A percentile compares a stretch with the other conserved stretches of the same genome.
phyloP scores from a whole-genome alignment of 2,329 filamentous ascomycete genomes.

The Sporothrix brasiliensis region DNA sequence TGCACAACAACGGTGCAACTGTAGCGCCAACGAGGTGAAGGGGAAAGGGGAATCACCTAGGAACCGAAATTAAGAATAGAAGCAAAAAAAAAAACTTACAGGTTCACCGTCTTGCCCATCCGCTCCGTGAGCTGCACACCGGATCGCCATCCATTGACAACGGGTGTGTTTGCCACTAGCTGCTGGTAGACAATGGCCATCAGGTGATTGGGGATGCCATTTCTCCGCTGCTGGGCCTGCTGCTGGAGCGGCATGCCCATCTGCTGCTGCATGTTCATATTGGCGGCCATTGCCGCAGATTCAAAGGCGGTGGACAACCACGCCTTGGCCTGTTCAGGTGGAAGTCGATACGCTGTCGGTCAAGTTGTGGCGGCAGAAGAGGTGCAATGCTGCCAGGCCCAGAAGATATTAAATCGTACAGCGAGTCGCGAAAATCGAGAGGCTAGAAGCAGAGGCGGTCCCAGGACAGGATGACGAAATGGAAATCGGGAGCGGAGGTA shows the following conservation, averaged over 20 bases:
- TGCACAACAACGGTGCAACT: not conserved
- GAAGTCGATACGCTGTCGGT: not conserved
- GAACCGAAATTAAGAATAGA: not conserved
- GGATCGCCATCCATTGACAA: conserved; percentile 48
- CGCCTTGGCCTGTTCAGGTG: not conserved
- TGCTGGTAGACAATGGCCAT: conserved; percentile 42
- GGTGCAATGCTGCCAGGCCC: not conserved
- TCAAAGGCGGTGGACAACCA: not conserved
- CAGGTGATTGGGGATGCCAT: conserved; percentile 46
- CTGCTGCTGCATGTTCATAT: conserved; percentile 53
- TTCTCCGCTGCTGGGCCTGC: conserved; percentile 46
- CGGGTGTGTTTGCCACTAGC: conserved; percentile 38
- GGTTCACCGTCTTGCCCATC: conserved; percentile 48
- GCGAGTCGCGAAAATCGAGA: not conserved
- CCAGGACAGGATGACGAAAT: not conserved
- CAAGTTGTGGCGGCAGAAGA: not conserved
- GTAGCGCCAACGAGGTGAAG: not conserved
- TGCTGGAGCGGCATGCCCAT: conserved; percentile 53
- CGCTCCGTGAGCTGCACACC: conserved; percentile 47
- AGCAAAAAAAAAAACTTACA: conserved; percentile 44
- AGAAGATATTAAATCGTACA: not conserved
- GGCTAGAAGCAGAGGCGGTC: not conserved
- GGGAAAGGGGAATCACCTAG: not conserved
- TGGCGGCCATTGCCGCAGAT: conserved; percentile 61
- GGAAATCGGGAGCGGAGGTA: not conserved